Evolutionary conservation across 2,329 filamentous ascomycete genomes (phyloP).

Genomic region (Leptoxyphium fumago): DNA sequence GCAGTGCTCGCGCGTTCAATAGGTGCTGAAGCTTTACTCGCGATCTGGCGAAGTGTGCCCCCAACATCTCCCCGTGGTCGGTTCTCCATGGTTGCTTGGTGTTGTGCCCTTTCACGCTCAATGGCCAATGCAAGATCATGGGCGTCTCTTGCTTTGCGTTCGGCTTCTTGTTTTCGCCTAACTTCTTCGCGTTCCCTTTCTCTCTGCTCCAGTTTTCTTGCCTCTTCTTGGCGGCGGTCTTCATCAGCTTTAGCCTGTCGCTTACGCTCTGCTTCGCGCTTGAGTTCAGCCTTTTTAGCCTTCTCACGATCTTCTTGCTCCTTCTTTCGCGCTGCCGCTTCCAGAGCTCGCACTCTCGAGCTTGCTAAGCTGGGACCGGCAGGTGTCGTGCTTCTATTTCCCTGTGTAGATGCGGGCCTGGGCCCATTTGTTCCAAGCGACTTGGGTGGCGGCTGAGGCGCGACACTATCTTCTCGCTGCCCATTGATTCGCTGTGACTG

Average conservation of each 20-base stretch:
- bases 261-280: constrained; percentile 67
- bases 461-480: constrained; percentile 9
- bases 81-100: constrained; percentile 8
- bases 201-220: constrained; percentile 20
- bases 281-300: constrained; percentile 65
- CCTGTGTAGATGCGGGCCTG: constrained; percentile 51
- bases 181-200: constrained; percentile 23
- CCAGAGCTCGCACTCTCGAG: constrained; percentile 38
- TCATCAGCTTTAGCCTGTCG: constrained; percentile 56
- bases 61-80: constrained; percentile 35
- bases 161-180: constrained; percentile 13
- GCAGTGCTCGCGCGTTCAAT: constrained; percentile 36
- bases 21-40: constrained; percentile 37
- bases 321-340: constrained; percentile 65
- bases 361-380: constrained; percentile 32
- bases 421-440: constrained; percentile 43
- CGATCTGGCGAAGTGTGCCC: constrained; percentile 38
- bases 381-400: constrained; percentile 19
- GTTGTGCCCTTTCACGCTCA: constrained; percentile 20
- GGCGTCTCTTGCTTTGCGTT: constrained; percentile 16
- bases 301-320: constrained; percentile 72
- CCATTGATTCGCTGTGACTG: constrained; percentile 23
- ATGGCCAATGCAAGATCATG: constrained; percentile 22
- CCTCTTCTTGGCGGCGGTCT: constrained; percentile 23
- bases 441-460: constrained; percentile 34